phyloP scores from a whole-genome alignment of 441 rosid species.

The Melianthus villosus region DNA sequence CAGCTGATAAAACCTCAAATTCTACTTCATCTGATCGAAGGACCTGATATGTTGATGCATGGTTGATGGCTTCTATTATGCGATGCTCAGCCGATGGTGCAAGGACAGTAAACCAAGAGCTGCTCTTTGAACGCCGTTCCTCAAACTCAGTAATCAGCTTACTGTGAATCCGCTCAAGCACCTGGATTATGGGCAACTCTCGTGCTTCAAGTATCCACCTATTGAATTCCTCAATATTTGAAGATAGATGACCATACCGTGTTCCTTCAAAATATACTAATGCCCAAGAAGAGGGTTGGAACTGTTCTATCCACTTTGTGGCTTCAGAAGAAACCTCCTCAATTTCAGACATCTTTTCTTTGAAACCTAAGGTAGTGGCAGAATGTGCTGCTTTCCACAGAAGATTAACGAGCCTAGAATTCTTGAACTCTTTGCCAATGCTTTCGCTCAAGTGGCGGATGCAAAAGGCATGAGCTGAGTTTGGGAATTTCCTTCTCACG shows the following conservation, averaged over 20 bases:
- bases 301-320: conserved; percentile 32
- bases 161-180: conserved; percentile 29
- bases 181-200: conserved; percentile 38
- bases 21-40: conserved; percentile 50
- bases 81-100: conserved; percentile 33
- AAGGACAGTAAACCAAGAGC: conserved; percentile 29
- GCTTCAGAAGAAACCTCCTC: conserved; percentile 35
- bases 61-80: conserved; percentile 25
- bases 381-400: conserved; percentile 48
- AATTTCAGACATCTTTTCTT: conserved; percentile 33
- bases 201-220: conserved; percentile 38
- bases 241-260: conserved; percentile 30
- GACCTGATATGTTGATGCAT: conserved; percentile 26
- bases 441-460: conserved; percentile 29
- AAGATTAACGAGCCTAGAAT: conserved; percentile 34
- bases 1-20: conserved; percentile 34
- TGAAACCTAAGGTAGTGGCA: conserved; percentile 21
- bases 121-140: conserved; percentile 24
- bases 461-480: conserved; percentile 26
- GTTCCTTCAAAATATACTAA: conserved; percentile 27
- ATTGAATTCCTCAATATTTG: conserved; percentile 34
- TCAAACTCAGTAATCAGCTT: conserved; percentile 30
- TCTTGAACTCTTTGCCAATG: conserved; percentile 36
- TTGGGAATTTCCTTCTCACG: conserved; percentile 23
- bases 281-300: conserved; percentile 33